Base-by-base conservation (phyloP, 1,284 basidiomycete genomes). In the Sporisorium reilianum region DNA sequence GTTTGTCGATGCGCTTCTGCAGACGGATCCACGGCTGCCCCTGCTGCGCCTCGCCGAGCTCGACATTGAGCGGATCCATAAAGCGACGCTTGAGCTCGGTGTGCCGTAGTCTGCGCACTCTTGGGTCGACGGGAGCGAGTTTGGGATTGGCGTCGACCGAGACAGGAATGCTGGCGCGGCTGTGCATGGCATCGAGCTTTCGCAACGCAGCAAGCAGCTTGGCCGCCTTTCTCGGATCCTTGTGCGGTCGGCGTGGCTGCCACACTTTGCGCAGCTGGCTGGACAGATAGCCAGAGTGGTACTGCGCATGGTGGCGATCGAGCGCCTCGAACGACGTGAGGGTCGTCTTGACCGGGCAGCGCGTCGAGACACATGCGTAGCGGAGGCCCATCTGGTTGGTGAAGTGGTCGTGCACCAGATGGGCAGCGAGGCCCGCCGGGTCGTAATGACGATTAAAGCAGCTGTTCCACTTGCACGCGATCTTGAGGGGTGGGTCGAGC, bases 391-490 rank as follows among this genome's bases (percentile, higher is more conserved):
- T 34, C 30, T 67, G 70, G 5, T 49, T 20, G 1, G 53, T 57
- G 14, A 73, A 41, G n/a, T 73, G 70, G 22, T 72, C 60, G 36
- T 68, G 55, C 4, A 73, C 60, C 14, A 73, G 8, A 32, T 68
- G 70, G 22, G 46, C 23, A 2, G 64, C 70, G 26, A 73, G 61
- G 8, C 49, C 65, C 1, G 48, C 20, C 11, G 63, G 23, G 11
- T 61, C 48, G 20, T 64, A 73, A 26, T 61, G 64, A 0, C 70
- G 70, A 20, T 68, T 73, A 46, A 57, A 50, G 49, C 70, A 73
- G 9, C 14, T 42, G 44, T 46, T 57, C 70, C 70, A 73, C 16
- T 59, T 62, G 49, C 69, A 72, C 12, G 63, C 62, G 11, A 53
- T 44, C 41, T 62, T 65, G 22, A 9, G 25, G 7, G 36, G 7